phyloP scores from a whole-genome alignment of 2,329 filamentous ascomycete genomes.

The Emergomyces pasteurianus region DNA sequence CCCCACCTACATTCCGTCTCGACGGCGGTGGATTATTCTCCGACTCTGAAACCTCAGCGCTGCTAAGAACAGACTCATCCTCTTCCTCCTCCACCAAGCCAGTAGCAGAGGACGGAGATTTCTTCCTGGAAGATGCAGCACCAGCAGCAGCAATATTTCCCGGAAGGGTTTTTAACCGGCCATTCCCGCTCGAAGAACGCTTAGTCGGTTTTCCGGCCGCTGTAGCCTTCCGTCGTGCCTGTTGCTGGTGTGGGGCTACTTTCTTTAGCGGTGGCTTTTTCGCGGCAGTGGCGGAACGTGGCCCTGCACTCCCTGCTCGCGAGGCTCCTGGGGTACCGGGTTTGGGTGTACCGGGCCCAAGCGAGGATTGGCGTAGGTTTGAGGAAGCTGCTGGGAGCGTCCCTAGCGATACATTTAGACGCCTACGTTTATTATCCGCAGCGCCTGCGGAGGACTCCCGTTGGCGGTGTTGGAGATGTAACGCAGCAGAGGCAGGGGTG shows the following conservation, averaged over 20 bases:
- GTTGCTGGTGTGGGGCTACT: slow-evolving; percentile 43
- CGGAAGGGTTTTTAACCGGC: slow-evolving; percentile 21
- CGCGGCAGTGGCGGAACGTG: slow-evolving; percentile 28
- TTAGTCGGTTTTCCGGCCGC: slow-evolving; percentile 28
- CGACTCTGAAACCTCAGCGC: slow-evolving; percentile 37
- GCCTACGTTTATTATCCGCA: slow-evolving; percentile 47
- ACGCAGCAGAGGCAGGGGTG: slow-evolving; percentile 28
- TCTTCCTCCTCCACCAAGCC: slow-evolving; percentile 32
- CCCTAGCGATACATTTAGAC: slow-evolving; percentile 41
- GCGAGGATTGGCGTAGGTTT: slow-evolving; percentile 47
- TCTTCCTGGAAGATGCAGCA: slow-evolving; percentile 24
- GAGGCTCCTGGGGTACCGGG: slow-evolving; percentile 39
- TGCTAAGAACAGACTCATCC: slow-evolving; percentile 44
- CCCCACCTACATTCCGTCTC: slow-evolving; percentile 4
- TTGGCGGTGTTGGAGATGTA: slow-evolving; percentile 34
- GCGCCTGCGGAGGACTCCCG: slow-evolving; percentile 44
- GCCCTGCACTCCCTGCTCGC: slow-evolving; percentile 50
- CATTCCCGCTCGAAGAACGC: slow-evolving; percentile 30
- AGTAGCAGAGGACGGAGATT: slow-evolving; percentile 28
- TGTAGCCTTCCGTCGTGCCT: slow-evolving; percentile 27
- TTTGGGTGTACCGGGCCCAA: slow-evolving; percentile 54
- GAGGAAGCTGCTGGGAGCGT: slow-evolving; percentile 44
- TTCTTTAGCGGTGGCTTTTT: slow-evolving; percentile 42
- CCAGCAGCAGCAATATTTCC: slow-evolving; percentile 6
- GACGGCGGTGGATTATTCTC: slow-evolving; percentile 24